Conservation (phyloP, 306 rosid species). For the Quercus ilex region DNA sequence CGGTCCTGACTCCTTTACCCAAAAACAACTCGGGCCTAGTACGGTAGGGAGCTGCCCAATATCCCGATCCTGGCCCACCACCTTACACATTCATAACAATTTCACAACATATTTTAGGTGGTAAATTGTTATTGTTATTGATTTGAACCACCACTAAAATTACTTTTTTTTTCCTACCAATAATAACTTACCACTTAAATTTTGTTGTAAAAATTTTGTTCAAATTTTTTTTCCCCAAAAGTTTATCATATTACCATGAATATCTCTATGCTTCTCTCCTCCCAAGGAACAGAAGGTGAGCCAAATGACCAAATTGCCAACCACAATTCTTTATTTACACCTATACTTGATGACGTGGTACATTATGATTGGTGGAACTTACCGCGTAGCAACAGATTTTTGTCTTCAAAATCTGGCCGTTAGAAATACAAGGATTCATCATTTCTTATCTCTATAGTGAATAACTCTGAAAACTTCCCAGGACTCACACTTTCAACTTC, state of each 20-base stretch:
- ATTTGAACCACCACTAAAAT: rapidly evolving
- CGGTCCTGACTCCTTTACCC: no score
- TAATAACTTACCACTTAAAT: no score
- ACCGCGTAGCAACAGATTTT: not conserved
- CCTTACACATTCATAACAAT: no score
- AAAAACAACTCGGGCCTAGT: no score
- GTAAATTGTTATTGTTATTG: no score
- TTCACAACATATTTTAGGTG: no score
- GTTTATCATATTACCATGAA: no score
- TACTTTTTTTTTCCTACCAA: rapidly evolving
- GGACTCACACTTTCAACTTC: slow-evolving; percentile 6
- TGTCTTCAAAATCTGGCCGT: slow-evolving; percentile 24
- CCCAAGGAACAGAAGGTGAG: not conserved
- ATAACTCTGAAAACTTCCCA: not conserved
- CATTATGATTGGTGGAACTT: not conserved
- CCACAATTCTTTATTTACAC: not conserved
- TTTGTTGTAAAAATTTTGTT: rapidly evolving
- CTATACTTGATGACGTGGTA: slow-evolving; percentile 5
- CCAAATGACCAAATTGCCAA: not conserved
- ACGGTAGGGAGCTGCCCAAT: no score
- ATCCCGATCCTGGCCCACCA: no score
- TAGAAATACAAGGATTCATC: not conserved
- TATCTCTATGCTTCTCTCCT: no score
- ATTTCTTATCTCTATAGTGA: slow-evolving; percentile 29
- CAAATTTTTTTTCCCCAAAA: rapidly evolving